Evolutionary conservation across 495 filamentous ascomycete genomes (phyloP), one percentile per base, ranked within the genome.

Genomic region (Articulospora tetracladia): DNA sequence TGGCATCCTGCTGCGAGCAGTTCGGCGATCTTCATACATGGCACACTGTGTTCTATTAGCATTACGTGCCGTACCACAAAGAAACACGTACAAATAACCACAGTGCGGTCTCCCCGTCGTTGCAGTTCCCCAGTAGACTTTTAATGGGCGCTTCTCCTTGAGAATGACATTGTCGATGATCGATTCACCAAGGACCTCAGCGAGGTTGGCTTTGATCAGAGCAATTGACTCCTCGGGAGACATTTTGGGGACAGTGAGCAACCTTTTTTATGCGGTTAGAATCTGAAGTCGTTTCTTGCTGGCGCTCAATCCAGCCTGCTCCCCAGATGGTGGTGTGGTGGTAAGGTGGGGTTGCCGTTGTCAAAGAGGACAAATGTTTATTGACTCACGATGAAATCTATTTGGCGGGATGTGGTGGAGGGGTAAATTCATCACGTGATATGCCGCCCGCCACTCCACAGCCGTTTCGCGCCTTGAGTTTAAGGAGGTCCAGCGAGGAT

Each of bases 1-100:
- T 88, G 78, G 73, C 92, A 97, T 20, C 90, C 92, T 23, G 94
- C 92, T 30, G 79, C 79, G 2, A 98, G 84, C 61, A 96, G 83
- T 66, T 98, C 86, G 30, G 92, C 93, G 66, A 98, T 86, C 73
- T 97, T 98, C 61, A 97, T 76, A 68, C 85, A 86, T 15, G 88
- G 82, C 1, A 93, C 87, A 59, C n/a, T n/a, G n/a, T n/a, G n/a
- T n/a, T n/a, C n/a, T n/a, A n/a, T n/a, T n/a, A n/a, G 93, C 48
- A n/a, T n/a, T 39, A 39, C 10, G 10, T 39, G 10, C 34, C 34
- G 10, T 10, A 10, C n/a, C 34, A 10, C 10, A 39, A n/a, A 39
- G n/a, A 39, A 10, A 10, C 34, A n/a, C n/a, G 10, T 39, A 10
- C n/a, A 55, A 91, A 79, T 97, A 97, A 41, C 91, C 89, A 64